These are phyloP conservation scores for Astragalus glycyphyllos DNA, from an alignment of 306 rosid species.

Conservation along the genomic window DNA sequence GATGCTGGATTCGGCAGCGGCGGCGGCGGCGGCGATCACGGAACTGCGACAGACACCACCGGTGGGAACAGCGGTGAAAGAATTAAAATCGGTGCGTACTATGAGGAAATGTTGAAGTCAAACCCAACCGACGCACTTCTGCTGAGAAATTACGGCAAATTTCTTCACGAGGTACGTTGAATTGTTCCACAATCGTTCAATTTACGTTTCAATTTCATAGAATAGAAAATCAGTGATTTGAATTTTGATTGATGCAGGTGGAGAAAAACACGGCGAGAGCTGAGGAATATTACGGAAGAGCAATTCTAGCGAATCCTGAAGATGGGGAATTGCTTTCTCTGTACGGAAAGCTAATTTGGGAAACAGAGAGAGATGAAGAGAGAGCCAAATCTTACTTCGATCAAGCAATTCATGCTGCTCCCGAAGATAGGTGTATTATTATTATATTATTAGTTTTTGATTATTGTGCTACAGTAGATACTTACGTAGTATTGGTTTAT, in stretches of 20 bases:
- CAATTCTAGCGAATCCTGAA: slow-evolving; percentile 69
- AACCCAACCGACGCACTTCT: slow-evolving; percentile 82
- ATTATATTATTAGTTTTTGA: no score
- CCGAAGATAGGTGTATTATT: slow-evolving; percentile 57
- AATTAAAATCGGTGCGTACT: slow-evolving; percentile 69
- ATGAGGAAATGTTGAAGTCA: slow-evolving; percentile 66
- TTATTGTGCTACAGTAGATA: no score
- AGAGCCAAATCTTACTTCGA: slow-evolving; percentile 74
- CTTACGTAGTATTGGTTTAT: no score
- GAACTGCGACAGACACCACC: background rate
- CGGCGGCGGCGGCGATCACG: slow-evolving; percentile 36
- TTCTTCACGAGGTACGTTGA: slow-evolving; percentile 70
- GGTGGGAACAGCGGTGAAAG: slow-evolving; percentile 53
- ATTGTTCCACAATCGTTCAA: background rate
- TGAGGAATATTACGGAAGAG: slow-evolving; percentile 83
- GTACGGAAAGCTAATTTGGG: slow-evolving; percentile 84
- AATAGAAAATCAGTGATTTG: slow-evolving; percentile 11
- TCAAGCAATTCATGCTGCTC: slow-evolving; percentile 70
- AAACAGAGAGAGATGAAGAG: slow-evolving; percentile 60
- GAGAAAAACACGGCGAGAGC: slow-evolving; percentile 68
- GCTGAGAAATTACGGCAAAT: slow-evolving; percentile 82
- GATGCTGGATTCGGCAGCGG: slow-evolving; percentile 44
- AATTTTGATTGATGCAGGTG: slow-evolving; percentile 41
- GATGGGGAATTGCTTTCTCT: slow-evolving; percentile 79
- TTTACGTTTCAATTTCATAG: background rate